phyloP scores from a whole-genome alignment of 192 early-diverging fungal genomes.

The Coemansia aciculifera region DNA sequence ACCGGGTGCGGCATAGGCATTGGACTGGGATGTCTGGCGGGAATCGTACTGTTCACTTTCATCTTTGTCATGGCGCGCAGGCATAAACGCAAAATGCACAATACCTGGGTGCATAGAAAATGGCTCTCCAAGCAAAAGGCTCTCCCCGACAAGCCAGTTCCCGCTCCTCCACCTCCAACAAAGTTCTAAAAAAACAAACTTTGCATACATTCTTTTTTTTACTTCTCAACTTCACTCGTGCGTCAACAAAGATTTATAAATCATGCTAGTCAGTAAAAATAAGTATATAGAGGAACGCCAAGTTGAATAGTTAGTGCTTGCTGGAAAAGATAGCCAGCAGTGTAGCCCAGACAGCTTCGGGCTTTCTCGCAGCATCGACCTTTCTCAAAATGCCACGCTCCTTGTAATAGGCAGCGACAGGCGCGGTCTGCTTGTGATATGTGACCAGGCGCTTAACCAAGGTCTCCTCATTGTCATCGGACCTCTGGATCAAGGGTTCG shows the following conservation, averaged over 20 bases:
- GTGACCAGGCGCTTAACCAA: constrained; percentile 88
- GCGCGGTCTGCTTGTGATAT: constrained; percentile 81
- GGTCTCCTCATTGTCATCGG: constrained; percentile 95
- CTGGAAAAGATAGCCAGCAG: constrained; percentile 84
- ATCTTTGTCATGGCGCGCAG: constrained; percentile 45
- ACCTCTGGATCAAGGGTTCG: constrained; percentile 95
- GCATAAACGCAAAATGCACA: constrained; percentile 42
- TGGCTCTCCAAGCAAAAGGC: constrained; percentile 48
- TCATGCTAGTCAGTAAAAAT: neutral
- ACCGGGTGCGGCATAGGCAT: constrained; percentile 48
- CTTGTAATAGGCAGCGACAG: constrained; percentile 90
- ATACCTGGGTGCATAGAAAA: constrained; percentile 29
- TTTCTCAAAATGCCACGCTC: constrained; percentile 87
- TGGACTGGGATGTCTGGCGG: constrained; percentile 44
- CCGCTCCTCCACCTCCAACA: constrained; percentile 35
- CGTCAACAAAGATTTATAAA: constrained; percentile 9
- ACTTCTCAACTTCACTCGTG: neutral
- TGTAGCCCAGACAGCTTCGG: constrained; percentile 84
- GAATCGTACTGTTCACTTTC: constrained; percentile 26
- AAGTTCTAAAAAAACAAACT: constrained; percentile 17
- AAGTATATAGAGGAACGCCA: neutral
- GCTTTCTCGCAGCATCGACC: constrained; percentile 92
- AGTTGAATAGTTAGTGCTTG: constrained; percentile 25
- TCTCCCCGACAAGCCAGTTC: constrained; percentile 49
- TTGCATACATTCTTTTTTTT: neutral